phyloP scores from a whole-genome alignment of 345 rosid genomes.

The Corymbia maculata region DNA sequence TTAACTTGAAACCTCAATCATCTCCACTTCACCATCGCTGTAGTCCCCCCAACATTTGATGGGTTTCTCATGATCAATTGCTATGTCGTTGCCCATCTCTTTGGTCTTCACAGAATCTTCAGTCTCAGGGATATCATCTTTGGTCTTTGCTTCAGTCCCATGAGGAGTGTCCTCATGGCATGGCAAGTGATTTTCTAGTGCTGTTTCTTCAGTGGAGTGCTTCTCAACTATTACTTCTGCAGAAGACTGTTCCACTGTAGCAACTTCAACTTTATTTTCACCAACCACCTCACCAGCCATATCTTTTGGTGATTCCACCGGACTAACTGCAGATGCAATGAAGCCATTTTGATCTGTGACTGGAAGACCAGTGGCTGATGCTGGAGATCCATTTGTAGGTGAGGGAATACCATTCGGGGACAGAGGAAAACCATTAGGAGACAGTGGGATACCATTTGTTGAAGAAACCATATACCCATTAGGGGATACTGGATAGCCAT shows the following conservation, averaged over 20 bases:
- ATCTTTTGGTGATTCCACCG: constrained; percentile 25
- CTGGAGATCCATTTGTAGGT: constrained; percentile 31
- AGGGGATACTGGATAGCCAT: constrained; percentile 66
- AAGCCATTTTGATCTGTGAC: constrained; percentile 42
- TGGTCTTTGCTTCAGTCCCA: constrained; percentile 19
- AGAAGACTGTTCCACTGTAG: constrained; percentile 19
- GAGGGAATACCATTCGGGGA: constrained; percentile 46
- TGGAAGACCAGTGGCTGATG: neutral
- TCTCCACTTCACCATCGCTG: constrained; percentile 65
- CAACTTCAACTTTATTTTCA: constrained; percentile 32
- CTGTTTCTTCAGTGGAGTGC: constrained; percentile 17
- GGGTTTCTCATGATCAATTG: constrained; percentile 21
- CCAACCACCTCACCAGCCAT: constrained; percentile 16
- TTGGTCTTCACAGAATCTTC: constrained; percentile 13
- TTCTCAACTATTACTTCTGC: constrained; percentile 26
- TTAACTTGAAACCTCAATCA: constrained; percentile 57
- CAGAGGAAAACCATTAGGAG: constrained; percentile 45
- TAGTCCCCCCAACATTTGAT: constrained; percentile 77
- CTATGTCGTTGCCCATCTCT: constrained; percentile 19
- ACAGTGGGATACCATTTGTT: constrained; percentile 39
- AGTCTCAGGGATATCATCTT: neutral
- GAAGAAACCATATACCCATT: constrained; percentile 41
- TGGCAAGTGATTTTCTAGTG: constrained; percentile 14
- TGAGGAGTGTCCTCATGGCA: constrained; percentile 13
- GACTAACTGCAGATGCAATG: constrained; percentile 14